Conservation (phyloP, 768 basidiomycete species). For the Boletus edulis region DNA sequence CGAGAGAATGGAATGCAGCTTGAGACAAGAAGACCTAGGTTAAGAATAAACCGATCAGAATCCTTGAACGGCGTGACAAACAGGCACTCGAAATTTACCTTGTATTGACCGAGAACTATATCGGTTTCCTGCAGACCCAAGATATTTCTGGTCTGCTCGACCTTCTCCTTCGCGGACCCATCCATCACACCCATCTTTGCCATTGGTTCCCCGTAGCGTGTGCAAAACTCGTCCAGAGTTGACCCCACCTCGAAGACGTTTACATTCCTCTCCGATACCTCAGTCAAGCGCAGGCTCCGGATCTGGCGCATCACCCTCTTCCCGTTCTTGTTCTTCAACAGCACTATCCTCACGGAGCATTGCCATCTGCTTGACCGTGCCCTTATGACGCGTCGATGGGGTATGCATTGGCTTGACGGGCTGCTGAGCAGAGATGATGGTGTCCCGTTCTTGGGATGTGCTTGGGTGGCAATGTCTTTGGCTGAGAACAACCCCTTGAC, state of each 20-base stretch:
- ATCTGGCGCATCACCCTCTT: constrained; percentile 62
- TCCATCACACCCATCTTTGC: constrained; percentile 53
- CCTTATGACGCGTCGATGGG: constrained; percentile 84
- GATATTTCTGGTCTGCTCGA: constrained; percentile 55
- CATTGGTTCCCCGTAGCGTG: constrained; percentile 75
- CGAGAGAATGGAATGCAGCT: constrained; percentile 81
- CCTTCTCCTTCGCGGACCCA: constrained; percentile 55
- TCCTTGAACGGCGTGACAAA: not conserved
- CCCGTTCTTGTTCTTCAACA: constrained; percentile 48
- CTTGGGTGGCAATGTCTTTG: constrained; percentile 89
- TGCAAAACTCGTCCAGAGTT: constrained; percentile 82
- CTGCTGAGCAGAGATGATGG: constrained; percentile 93
- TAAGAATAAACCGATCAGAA: not conserved
- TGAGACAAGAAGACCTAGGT: constrained; percentile 86
- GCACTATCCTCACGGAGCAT: constrained; percentile 31
- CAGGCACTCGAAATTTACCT: constrained; percentile 48
- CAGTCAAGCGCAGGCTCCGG: constrained; percentile 71
- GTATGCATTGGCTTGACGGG: constrained; percentile 92
- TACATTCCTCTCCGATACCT: constrained; percentile 65
- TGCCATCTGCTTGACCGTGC: constrained; percentile 55
- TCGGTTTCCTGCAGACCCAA: constrained; percentile 65
- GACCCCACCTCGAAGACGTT: constrained; percentile 82
- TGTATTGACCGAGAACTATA: constrained; percentile 77
- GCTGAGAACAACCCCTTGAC: constrained; percentile 85
- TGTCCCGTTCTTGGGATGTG: constrained; percentile 89